Conservation (phyloP, 2,329 filamentous ascomycete genomes). For the Byssothecium circinans region DNA sequence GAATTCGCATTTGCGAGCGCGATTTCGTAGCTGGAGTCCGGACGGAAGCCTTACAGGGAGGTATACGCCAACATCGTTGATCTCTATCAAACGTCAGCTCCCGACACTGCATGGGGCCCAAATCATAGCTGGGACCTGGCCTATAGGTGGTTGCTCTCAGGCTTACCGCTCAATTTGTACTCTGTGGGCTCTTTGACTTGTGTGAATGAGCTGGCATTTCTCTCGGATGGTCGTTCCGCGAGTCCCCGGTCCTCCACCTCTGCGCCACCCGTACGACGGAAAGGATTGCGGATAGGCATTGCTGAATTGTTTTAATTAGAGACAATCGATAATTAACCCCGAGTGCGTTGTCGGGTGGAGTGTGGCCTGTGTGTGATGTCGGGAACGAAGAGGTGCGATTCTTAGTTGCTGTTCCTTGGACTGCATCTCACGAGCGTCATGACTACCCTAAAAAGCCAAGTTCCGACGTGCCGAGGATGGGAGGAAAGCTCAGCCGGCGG, state of each 20-base stretch:
- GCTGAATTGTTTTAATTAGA: slow-evolving; percentile 4
- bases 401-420: neutral
- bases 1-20: neutral
- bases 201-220: slow-evolving; percentile 37
- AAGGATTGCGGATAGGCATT: slow-evolving; percentile 49
- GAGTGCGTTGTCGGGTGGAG: slow-evolving; percentile 14
- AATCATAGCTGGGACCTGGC: slow-evolving; percentile 8
- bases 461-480: too few relatives aligned
- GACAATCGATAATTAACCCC: slow-evolving; percentile 14
- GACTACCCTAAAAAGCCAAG: slow-evolving; percentile 4
- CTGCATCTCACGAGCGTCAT: slow-evolving; percentile 12
- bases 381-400: slow-evolving; percentile 1
- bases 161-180: slow-evolving; percentile 57
- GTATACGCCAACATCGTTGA: slow-evolving; percentile 94
- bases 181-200: slow-evolving; percentile 51
- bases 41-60: slow-evolving; percentile 68
- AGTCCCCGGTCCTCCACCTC: slow-evolving; percentile 39
- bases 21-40: neutral
- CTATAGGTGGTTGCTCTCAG: slow-evolving; percentile 3
- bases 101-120: slow-evolving; percentile 2
- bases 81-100: slow-evolving; percentile 62
- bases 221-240: slow-evolving; percentile 38
- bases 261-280: slow-evolving; percentile 39
- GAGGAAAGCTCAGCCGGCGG: too few relatives aligned
- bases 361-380: slow-evolving; percentile 18